Conservation (phyloP, 495 filamentous ascomycete species). For the Pyrenula massariospora region DNA sequence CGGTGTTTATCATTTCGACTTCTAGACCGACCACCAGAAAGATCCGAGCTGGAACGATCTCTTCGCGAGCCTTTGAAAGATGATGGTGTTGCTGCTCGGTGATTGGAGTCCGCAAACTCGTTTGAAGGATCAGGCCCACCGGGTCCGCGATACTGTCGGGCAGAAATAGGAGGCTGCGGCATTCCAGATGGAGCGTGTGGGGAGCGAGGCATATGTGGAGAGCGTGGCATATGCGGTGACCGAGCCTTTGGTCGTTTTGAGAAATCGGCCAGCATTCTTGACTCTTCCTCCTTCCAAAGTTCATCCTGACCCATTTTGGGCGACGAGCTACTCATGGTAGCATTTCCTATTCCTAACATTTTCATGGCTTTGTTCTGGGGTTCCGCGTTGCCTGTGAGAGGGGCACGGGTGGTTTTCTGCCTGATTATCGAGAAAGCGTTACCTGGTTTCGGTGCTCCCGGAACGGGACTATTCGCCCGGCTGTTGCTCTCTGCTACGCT, state of each 20-base stretch:
- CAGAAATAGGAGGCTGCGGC: neutral
- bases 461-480: conserved; percentile 37
- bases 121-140: conserved; percentile 26
- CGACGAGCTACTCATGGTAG: conserved; percentile 38
- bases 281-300: conserved; percentile 32
- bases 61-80: conserved; percentile 26
- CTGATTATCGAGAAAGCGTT: conserved; percentile 60
- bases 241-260: conserved; percentile 29
- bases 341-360: conserved; percentile 52
- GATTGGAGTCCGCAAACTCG: conserved; percentile 27
- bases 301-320: conserved; percentile 33
- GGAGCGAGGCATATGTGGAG: neutral
- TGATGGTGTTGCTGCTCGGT: conserved; percentile 22
- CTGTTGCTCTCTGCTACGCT: conserved; percentile 58
- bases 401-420: conserved; percentile 52
- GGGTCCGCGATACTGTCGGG: conserved; percentile 13
- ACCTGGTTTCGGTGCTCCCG: conserved; percentile 26
- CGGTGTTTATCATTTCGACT: conserved; percentile 38
- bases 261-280: conserved; percentile 22
- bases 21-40: conserved; percentile 37
- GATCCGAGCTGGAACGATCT: conserved; percentile 52
- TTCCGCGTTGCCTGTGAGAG: conserved; percentile 34
- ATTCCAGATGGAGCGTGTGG: neutral
- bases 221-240: conserved; percentile 20
- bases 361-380: conserved; percentile 49